These are phyloP conservation scores for Ophiostoma piceae DNA, from an alignment of 2,329 filamentous ascomycete species.

Conservation along the genomic window DNA sequence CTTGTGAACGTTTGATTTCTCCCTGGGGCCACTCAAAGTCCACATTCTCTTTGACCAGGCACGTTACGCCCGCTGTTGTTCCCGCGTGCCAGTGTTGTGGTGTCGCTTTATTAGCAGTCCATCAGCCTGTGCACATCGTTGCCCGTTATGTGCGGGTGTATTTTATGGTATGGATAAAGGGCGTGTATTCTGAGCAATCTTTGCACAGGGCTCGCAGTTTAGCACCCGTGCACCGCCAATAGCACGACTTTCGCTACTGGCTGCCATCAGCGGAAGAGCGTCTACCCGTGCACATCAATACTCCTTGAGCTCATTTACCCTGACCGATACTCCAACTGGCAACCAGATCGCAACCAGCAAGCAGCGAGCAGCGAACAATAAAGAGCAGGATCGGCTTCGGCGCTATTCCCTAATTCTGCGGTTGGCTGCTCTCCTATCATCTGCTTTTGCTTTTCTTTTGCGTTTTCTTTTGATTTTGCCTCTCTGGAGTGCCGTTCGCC, in stretches of 20 bases:
- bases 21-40: background rate
- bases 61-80: slow-evolving; percentile 4
- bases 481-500: background rate
- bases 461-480: background rate
- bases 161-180: no score
- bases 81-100: background rate
- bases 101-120: background rate
- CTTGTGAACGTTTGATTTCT: background rate
- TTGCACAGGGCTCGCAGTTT: background rate
- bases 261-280: background rate
- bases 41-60: background rate
- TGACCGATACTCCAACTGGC: background rate
- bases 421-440: background rate
- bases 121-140: background rate
- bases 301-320: background rate
- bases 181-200: background rate
- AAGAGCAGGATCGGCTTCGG: background rate
- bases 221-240: background rate
- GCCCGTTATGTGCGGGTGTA: background rate
- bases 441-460: background rate
- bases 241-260: background rate
- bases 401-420: background rate
- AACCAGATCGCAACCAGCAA: background rate
- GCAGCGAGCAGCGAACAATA: no score
- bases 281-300: background rate